phyloP scores from a whole-genome alignment of 306 rosid species.

The Herpetospermum pedunculosum region DNA sequence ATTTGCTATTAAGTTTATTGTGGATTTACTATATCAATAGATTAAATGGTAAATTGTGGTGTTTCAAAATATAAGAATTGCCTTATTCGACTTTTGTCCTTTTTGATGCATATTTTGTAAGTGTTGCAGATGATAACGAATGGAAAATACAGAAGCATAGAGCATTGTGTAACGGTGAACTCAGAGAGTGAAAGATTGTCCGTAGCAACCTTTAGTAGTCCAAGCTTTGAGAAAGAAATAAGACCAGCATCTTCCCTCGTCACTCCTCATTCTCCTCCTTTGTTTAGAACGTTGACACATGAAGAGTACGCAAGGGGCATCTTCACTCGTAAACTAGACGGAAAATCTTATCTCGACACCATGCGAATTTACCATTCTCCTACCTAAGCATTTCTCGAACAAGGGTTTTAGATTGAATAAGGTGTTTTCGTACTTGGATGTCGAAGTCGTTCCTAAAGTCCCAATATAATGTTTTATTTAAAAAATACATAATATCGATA shows the following conservation, averaged over 20 bases:
- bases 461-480: too few relatives aligned
- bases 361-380: background rate
- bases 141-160: conserved; percentile 3
- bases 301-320: background rate
- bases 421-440: too few relatives aligned
- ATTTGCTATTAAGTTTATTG: too few relatives aligned
- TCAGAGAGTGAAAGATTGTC: background rate
- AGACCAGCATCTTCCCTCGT: background rate
- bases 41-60: too few relatives aligned
- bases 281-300: background rate
- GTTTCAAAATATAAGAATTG: too few relatives aligned
- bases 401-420: background rate
- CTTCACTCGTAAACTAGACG: background rate
- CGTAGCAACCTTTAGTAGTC: background rate
- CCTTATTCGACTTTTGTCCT: too few relatives aligned
- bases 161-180: background rate
- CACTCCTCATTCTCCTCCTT: background rate
- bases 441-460: too few relatives aligned
- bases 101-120: too few relatives aligned
- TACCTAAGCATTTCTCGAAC: background rate
- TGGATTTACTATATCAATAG: too few relatives aligned
- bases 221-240: background rate
- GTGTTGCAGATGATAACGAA: background rate
- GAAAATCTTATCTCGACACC: background rate
- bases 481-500: too few relatives aligned